phyloP scores from a whole-genome alignment of 441 rosid genomes.

The Jatropha multifida region DNA sequence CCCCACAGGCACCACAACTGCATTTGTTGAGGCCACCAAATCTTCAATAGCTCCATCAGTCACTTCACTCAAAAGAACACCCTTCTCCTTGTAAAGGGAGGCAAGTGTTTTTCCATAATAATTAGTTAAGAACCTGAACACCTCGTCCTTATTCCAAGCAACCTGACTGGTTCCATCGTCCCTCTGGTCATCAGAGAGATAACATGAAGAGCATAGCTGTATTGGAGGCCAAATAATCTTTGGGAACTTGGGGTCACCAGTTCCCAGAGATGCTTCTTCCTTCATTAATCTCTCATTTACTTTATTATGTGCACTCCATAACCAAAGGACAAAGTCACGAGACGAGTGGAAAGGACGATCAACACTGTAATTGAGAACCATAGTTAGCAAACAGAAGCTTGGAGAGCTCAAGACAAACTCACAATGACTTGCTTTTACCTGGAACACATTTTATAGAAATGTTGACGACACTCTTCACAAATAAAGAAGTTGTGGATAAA shows the following conservation, averaged over 20 bases:
- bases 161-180: constrained; percentile 28
- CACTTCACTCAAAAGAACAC: constrained; percentile 34
- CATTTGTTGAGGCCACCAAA: constrained; percentile 57
- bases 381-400: constrained; percentile 20
- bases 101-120: constrained; percentile 69
- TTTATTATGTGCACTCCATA: constrained; percentile 87
- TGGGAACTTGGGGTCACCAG: constrained; percentile 89
- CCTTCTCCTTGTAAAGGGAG: constrained; percentile 69
- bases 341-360: constrained; percentile 61
- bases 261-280: constrained; percentile 73
- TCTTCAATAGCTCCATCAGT: constrained; percentile 46
- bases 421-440: constrained; percentile 46
- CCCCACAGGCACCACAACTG: constrained; percentile 89
- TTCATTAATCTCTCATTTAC: constrained; percentile 79
- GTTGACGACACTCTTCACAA: constrained; percentile 92
- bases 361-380: constrained; percentile 48
- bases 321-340: constrained; percentile 83
- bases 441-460: constrained; percentile 79
- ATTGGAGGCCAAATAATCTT: constrained; percentile 90
- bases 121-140: constrained; percentile 62
- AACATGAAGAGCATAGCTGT: constrained; percentile 82
- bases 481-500: constrained; percentile 85
- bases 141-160: constrained; percentile 67
- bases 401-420: neutral
- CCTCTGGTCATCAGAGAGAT: constrained; percentile 35